Base-by-base conservation (phyloP, 1,139 yeast species). In the Torulaspora pretoriensis region DNA sequence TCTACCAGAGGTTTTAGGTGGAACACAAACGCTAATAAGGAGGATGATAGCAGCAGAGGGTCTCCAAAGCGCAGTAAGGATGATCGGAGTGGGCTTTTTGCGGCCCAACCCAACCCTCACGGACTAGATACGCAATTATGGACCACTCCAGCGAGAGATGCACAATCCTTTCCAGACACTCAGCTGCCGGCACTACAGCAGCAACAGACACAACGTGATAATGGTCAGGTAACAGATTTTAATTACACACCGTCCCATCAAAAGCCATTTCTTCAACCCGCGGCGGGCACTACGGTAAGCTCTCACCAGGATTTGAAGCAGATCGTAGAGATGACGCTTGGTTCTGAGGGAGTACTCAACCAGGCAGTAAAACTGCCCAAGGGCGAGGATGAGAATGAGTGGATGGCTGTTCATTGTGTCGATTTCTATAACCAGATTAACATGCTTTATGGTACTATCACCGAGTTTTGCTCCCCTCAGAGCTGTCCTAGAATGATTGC, bases 401-500 rank as follows among this genome's bases (percentile, higher is more conserved):
- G 99, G 99, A 70, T 92, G 43, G 98, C 98, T 0, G 95, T 90
- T 13, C 96, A 92, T 62, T 84, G 83, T 29, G 92, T 83, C 13
- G 90, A 84, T 63, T 92, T 92, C 63, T 92, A 86, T 69, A 90
- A 90, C 64, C 99, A 92, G 65, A 83, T 90, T 59, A 92, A 92
- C 67, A 92, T 92, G 98, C 72, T 92, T 6, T 92, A 92, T 60
- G 97, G 97, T 9, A 83, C 97, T 4, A 85, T 94, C 50, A 90
- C 98, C 1, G 96, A 89, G 68, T 90, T 92, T 60, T 92, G 99
- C 65, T 87, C 97, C 0, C 97, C 97, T 1, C 67, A 71, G 14
- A 78, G 95, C 2, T 92, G 98, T 64, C 97, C 98, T 3, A 71
- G 94, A 49, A 92, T 92, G 99, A 88, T 85, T 46, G 98, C 98